A percentile compares a stretch with the other conserved stretches of the same genome.
Conservation (phyloP, 208 protist genomes). For the Leishmania turanica region DNA sequence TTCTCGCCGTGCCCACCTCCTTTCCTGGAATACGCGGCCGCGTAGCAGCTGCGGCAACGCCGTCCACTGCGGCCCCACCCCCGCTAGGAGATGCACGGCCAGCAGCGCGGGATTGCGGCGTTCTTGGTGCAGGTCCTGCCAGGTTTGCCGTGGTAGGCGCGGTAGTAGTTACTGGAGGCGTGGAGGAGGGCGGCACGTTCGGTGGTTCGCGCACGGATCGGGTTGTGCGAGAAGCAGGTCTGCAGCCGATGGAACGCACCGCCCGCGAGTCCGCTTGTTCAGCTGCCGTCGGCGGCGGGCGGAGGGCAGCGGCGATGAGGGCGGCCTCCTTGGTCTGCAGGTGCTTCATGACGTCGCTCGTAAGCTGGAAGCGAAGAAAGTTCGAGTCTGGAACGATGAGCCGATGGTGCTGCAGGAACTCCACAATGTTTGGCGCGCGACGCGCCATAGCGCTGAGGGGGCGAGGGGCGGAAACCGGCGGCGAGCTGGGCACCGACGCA, state of each 20-base stretch:
- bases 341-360: constrained; percentile 36
- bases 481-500: neutral
- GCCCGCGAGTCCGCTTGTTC: constrained; percentile 6
- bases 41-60: neutral
- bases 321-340: constrained; percentile 25
- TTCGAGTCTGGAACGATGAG: constrained; percentile 61
- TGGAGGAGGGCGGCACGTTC: neutral
- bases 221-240: neutral
- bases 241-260: constrained; percentile 4
- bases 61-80: neutral
- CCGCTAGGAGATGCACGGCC: neutral
- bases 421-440: constrained; percentile 22
- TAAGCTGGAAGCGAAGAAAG: constrained; percentile 60
- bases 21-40: neutral
- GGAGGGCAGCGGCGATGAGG: constrained; percentile 16
- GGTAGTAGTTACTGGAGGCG: neutral
- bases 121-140: neutral
- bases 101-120: neutral
- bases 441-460: constrained; percentile 22
- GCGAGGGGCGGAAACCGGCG: neutral
- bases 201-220: neutral
- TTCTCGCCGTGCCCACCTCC: neutral
- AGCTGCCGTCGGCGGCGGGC: neutral
- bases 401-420: constrained; percentile 53
- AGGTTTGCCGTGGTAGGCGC: neutral